A percentile compares a stretch with the other conserved stretches of the same genome.
Evolutionary conservation across 2,329 filamentous ascomycete species (phyloP).

Genomic region (Pezicula radicicola): DNA sequence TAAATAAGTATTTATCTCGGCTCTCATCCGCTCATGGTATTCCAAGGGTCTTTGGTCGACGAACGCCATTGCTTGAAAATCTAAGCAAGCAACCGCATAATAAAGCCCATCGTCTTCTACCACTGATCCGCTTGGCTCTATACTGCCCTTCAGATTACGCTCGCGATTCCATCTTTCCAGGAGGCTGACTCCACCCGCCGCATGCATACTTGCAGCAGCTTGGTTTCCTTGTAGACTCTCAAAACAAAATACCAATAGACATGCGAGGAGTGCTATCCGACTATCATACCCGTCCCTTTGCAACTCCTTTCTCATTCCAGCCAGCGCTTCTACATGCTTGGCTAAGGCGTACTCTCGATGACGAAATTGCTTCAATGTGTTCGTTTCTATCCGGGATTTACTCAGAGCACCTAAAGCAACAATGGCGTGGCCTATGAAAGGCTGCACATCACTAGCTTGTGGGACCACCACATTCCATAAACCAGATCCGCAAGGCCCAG

Average conservation of each 20-base stretch:
- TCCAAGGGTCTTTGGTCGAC: not conserved
- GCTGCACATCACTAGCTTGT: conserved; percentile 13
- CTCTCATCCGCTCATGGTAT: not conserved
- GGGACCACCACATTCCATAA: conserved; percentile 16
- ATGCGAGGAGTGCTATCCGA: conserved; percentile 5
- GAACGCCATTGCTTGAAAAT: not conserved
- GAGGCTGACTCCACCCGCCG: conserved; percentile 2
- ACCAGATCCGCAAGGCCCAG: conserved; percentile 9
- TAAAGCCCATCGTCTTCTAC: not conserved
- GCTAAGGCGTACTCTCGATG: conserved; percentile 5
- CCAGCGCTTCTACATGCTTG: conserved; percentile 5
- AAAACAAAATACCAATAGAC: conserved; percentile 8
- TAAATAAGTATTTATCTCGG: not conserved
- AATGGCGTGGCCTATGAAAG: conserved; percentile 14
- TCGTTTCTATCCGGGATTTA: not conserved
- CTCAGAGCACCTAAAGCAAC: conserved; percentile 15
- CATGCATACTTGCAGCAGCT: conserved; percentile 5
- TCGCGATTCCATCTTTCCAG: not conserved
- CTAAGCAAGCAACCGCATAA: not conserved
- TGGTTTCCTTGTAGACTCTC: conserved; percentile 9
- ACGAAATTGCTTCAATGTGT: not conserved
- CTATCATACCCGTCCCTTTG: not conserved
- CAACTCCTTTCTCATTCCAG: conserved; percentile 2
- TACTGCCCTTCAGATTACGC: not conserved
- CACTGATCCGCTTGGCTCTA: not conserved